Evolutionary conservation across 768 basidiomycete species (phyloP), one percentile per base, ranked within the genome.

Genomic region (Macrolepiota fuliginosa): DNA sequence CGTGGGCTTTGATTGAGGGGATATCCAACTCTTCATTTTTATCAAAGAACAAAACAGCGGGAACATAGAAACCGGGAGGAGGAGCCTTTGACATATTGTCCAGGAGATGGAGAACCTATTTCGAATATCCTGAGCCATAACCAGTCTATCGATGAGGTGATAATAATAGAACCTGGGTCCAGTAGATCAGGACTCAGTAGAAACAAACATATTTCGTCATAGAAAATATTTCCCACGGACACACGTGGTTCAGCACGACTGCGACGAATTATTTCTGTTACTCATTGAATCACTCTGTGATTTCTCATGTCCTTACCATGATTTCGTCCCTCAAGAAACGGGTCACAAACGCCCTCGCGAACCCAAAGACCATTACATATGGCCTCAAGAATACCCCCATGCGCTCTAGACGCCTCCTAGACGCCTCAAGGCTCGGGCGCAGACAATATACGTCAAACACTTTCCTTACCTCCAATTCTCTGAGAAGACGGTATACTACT

Each of bases 1-100:
- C 77, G 67, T 94, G 92, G 6, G 84, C 78, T 63, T 86, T 76
- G 67, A 90, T 86, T 11, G 89, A 80, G 0, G 78, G 77, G 13
- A 87, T 71, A 66, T 96, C 89, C 55, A 94, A 74, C 29, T 90
- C 83, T 62, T 91, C 89, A 65, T 90, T 77, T 58, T 84, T 76
- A 52, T 86, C 81, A 65, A 89, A 85, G 72, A 88, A 91, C 47
- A 94, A 76, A 57, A 92, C 86, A 2, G 92, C 86, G 11, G 92
- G 92, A 25, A 90, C 88, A 69, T 92, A 92, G 60, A 87, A 79
- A 4, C 91, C 91, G 36, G 83, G 77, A 1, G 88, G 86, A 13
- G 88, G 87, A 19, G 86, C 79, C 15, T 59, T 39, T 42, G 75
- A 71, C 69, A 68, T 72, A 32, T 61, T 46, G 49, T 40, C 22